These are phyloP conservation scores for Ambrosiella cleistominuta DNA, from an alignment of 2,329 filamentous ascomycete species.

Conservation along the genomic window DNA sequence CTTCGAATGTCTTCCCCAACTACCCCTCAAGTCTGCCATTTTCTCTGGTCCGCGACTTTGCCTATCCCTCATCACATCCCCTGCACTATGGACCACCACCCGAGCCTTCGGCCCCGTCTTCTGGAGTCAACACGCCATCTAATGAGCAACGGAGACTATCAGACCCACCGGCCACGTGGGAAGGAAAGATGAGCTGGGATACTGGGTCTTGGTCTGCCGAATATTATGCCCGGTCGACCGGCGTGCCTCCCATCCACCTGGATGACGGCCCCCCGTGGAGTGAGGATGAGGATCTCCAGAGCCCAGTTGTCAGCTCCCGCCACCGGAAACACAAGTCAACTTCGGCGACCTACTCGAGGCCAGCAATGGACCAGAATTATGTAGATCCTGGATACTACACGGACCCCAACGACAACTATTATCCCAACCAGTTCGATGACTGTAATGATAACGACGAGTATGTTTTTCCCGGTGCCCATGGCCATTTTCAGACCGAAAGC, in stretches of 20 bases:
- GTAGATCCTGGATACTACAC: conserved; percentile 50
- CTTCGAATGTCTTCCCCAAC: conserved; percentile 64
- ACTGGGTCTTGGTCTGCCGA: conserved; percentile 30
- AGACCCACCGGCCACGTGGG: conserved; percentile 62
- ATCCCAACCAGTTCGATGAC: conserved; percentile 51
- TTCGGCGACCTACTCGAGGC: conserved; percentile 27
- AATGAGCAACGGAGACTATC: conserved; percentile 70
- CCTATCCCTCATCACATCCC: conserved; percentile 66
- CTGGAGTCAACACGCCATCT: conserved; percentile 66
- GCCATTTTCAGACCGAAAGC: background rate
- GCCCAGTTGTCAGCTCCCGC: conserved; percentile 68
- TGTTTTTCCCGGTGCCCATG: conserved; percentile 17
- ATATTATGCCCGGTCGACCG: conserved; percentile 43
- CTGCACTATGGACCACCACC: conserved; percentile 88
- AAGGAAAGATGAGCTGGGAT: conserved; percentile 45
- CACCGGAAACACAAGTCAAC: conserved; percentile 75
- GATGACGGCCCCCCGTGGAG: conserved; percentile 83
- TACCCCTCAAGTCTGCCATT: conserved; percentile 78
- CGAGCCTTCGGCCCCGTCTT: conserved; percentile 50
- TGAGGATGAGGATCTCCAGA: conserved; percentile 88
- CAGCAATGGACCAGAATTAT: conserved; percentile 32
- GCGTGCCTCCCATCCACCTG: conserved; percentile 67
- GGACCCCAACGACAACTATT: conserved; percentile 59
- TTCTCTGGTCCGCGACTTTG: conserved; percentile 88
- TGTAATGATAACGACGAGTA: conserved; percentile 35